Percentiles rank a stretch among this genome's conserved stretches.
These are phyloP conservation scores for Fistulifera pelliculosa DNA, from an alignment of 108 stramenopile genomes.

Conservation along the genomic window DNA sequence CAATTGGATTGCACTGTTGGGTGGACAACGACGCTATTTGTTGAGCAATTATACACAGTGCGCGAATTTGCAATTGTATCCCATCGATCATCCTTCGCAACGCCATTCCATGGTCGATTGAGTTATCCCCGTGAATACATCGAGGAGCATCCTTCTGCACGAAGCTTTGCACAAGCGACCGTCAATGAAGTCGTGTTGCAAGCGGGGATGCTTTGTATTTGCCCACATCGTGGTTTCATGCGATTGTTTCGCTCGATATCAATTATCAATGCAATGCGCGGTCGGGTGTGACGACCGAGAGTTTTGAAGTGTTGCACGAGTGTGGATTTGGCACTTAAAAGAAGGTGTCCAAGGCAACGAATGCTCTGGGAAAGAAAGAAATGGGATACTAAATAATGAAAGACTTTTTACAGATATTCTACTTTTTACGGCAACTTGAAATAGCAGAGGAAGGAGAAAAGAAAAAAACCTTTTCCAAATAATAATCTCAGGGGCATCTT, in stretches of 20 bases:
- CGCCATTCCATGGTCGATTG: slow-evolving; percentile 83
- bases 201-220: slow-evolving; percentile 94
- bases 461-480: too few relatives aligned
- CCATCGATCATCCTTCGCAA: slow-evolving; percentile 63
- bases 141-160: not conserved
- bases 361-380: too few relatives aligned
- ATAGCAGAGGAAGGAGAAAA: too few relatives aligned
- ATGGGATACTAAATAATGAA: too few relatives aligned
- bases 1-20: slow-evolving; percentile 75
- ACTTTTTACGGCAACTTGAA: too few relatives aligned
- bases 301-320: slow-evolving; percentile 9
- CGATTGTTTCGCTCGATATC: slow-evolving; percentile 83
- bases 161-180: slow-evolving; percentile 17
- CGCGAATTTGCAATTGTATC: slow-evolving; percentile 58
- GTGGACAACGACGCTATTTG: slow-evolving; percentile 83
- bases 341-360: too few relatives aligned
- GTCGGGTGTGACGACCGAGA: slow-evolving; percentile 46
- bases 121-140: slow-evolving; percentile 1
- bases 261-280: slow-evolving; percentile 97
- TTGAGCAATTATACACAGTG: slow-evolving; percentile 79
- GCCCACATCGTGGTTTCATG: slow-evolving; percentile 96
- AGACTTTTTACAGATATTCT: too few relatives aligned
- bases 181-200: slow-evolving; percentile 90
- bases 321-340: slow-evolving; percentile 23
- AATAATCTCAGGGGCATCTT: too few relatives aligned